Conservation (phyloP, 139 green algal genomes). For the Chlorella vulgaris region DNA sequence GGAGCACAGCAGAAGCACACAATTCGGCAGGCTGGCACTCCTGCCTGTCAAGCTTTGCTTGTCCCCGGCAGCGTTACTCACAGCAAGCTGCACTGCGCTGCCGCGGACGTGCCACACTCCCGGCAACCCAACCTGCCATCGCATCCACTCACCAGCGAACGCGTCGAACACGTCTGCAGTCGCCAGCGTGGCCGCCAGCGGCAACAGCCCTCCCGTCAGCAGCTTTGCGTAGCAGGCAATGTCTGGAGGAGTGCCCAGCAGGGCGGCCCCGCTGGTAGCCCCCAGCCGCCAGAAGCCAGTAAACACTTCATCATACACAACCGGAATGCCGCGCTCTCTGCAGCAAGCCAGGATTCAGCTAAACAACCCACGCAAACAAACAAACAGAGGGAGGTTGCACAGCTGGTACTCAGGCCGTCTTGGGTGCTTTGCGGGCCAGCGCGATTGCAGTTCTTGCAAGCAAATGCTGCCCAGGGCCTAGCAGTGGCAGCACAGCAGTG, state of each 20-base stretch:
- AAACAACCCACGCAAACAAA: neutral
- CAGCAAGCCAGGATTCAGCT: too few relatives aligned
- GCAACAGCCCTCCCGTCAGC: conserved; percentile 83
- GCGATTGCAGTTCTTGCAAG: too few relatives aligned
- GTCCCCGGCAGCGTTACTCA: too few relatives aligned
- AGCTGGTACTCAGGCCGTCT: too few relatives aligned
- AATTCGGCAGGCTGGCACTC: too few relatives aligned
- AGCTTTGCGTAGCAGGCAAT: conserved; percentile 97
- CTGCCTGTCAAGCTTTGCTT: too few relatives aligned
- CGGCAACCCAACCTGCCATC: neutral
- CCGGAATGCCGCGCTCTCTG: conserved; percentile 68
- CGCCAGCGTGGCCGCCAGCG: conserved; percentile 87
- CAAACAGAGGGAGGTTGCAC: neutral
- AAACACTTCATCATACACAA: conserved; percentile 98
- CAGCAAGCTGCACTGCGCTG: neutral
- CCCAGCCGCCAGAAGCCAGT: conserved; percentile 90
- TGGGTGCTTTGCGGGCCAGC: neutral
- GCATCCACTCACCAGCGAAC: conserved; percentile 65
- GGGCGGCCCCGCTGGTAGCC: conserved; percentile 50
- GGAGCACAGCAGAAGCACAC: neutral
- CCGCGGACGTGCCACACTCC: too few relatives aligned
- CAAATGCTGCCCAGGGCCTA: too few relatives aligned
- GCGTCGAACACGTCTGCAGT: conserved; percentile 80
- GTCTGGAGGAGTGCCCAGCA: conserved; percentile 85
- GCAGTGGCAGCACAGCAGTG: too few relatives aligned